These are phyloP conservation scores for Teunomyces panamensis DNA, from an alignment of 805 yeast species.

Conservation along the genomic window DNA sequence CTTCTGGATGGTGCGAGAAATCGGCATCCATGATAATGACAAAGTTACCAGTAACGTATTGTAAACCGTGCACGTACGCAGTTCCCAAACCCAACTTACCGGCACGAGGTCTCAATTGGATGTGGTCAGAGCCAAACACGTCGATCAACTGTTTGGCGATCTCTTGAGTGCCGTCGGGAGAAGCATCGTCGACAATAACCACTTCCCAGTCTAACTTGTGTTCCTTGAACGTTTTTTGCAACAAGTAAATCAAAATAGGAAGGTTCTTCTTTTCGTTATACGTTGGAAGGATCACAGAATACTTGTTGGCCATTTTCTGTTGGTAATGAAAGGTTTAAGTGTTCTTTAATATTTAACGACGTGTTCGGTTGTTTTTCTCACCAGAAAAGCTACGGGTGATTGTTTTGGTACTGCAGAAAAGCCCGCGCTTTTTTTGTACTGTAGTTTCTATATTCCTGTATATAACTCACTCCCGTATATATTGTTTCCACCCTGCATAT, in stretches of 20 bases:
- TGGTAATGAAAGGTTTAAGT: background rate
- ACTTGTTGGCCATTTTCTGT: slow-evolving; percentile 41
- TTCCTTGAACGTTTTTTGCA: slow-evolving; percentile 63
- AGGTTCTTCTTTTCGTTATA: slow-evolving; percentile 65
- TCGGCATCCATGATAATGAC: slow-evolving; percentile 85
- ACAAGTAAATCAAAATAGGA: slow-evolving; percentile 67
- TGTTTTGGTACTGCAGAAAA: background rate
- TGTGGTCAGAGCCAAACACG: slow-evolving; percentile 57
- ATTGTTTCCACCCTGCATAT: background rate
- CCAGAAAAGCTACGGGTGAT: background rate
- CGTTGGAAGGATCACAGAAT: slow-evolving; percentile 74
- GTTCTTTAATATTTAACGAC: background rate
- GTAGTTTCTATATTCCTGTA: background rate
- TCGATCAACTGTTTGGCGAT: slow-evolving; percentile 59
- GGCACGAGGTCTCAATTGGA: slow-evolving; percentile 66
- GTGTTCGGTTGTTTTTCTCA: background rate
- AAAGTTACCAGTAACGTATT: slow-evolving; percentile 67
- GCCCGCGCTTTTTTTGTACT: too few relatives aligned
- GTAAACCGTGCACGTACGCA: slow-evolving; percentile 75
- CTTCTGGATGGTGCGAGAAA: slow-evolving; percentile 78
- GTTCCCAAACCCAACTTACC: slow-evolving; percentile 80
- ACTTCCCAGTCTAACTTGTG: slow-evolving; percentile 69
- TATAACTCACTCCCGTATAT: background rate
- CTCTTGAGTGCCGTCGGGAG: slow-evolving; percentile 81
- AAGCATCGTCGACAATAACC: slow-evolving; percentile 71